phyloP scores from a whole-genome alignment of 768 basidiomycete species.

The Pholiota microspora region DNA sequence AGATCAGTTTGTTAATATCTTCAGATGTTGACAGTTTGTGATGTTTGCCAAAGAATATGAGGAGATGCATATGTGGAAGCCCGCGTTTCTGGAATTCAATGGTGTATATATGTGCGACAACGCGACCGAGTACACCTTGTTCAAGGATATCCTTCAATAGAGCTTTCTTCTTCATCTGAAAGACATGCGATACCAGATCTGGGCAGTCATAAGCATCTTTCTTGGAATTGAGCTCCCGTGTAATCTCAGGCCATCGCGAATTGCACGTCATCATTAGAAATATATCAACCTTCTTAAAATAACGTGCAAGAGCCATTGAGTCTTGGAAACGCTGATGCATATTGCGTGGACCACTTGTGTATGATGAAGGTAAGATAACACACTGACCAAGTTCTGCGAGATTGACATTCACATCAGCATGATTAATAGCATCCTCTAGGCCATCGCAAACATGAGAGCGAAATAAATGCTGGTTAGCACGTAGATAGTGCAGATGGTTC shows the following conservation, averaged over 20 bases:
- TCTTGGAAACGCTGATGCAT: conserved; percentile 47
- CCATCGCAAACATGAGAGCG: conserved; percentile 28
- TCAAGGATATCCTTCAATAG: background rate
- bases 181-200: conserved; percentile 47
- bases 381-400: conserved; percentile 29
- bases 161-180: conserved; percentile 22
- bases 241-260: conserved; percentile 46
- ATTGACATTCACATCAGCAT: conserved; percentile 21
- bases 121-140: background rate
- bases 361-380: conserved; percentile 39
- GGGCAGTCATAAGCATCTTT: conserved; percentile 42
- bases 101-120: background rate
- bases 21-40: conserved; percentile 29
- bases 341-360: conserved; percentile 34
- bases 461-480: conserved; percentile 33
- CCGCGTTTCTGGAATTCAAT: background rate
- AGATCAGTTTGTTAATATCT: conserved; percentile 37
- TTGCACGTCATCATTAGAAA: conserved; percentile 56
- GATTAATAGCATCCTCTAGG: conserved; percentile 26
- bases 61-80: conserved; percentile 14
- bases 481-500: conserved; percentile 28
- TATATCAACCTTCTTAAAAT: conserved; percentile 37
- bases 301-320: conserved; percentile 41
- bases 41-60: conserved; percentile 35
- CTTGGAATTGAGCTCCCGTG: conserved; percentile 33